phyloP scores from a whole-genome alignment of 768 basidiomycete species.

The Dendrothele bispora region DNA sequence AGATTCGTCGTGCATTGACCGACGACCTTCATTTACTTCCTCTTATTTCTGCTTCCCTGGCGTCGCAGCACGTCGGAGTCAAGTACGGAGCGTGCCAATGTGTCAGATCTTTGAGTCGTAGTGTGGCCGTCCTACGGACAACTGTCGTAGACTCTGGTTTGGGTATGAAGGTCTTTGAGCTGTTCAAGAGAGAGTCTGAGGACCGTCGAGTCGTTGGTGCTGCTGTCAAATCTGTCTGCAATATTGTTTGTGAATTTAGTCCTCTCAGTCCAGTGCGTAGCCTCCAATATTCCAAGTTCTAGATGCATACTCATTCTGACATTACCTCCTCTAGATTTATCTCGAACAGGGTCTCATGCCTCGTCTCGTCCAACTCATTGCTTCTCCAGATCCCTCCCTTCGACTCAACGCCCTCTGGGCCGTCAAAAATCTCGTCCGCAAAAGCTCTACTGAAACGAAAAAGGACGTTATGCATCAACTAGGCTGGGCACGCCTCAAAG shows the following conservation, averaged over 20 bases:
- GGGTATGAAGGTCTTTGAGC: constrained; percentile 65
- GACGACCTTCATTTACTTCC: constrained; percentile 52
- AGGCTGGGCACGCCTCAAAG: constrained; percentile 60
- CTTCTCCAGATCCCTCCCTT: constrained; percentile 50
- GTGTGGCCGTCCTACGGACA: constrained; percentile 78
- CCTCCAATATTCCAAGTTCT: constrained; percentile 9
- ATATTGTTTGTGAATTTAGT: constrained; percentile 85
- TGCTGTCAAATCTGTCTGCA: constrained; percentile 76
- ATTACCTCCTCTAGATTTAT: constrained; percentile 46
- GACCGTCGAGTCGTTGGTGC: constrained; percentile 72
- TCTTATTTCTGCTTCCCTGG: constrained; percentile 52
- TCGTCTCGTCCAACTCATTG: constrained; percentile 59
- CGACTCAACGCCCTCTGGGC: constrained; percentile 82
- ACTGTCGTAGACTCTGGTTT: constrained; percentile 82
- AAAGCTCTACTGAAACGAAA: constrained; percentile 61
- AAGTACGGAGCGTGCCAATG: constrained; percentile 88
- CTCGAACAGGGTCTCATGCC: constrained; percentile 68
- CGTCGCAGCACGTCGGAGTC: constrained; percentile 68
- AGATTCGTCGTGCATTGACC: constrained; percentile 68
- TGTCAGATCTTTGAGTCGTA: constrained; percentile 75
- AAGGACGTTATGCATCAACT: constrained; percentile 64
- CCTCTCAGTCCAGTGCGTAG: constrained; percentile 67
- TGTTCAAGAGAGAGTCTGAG: constrained; percentile 56
- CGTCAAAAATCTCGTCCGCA: constrained; percentile 78
- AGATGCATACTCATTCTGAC: constrained; percentile 3